Evolutionary conservation across 768 basidiomycete genomes (phyloP).

Genomic region (Chalciporus pseudorubinellus): DNA sequence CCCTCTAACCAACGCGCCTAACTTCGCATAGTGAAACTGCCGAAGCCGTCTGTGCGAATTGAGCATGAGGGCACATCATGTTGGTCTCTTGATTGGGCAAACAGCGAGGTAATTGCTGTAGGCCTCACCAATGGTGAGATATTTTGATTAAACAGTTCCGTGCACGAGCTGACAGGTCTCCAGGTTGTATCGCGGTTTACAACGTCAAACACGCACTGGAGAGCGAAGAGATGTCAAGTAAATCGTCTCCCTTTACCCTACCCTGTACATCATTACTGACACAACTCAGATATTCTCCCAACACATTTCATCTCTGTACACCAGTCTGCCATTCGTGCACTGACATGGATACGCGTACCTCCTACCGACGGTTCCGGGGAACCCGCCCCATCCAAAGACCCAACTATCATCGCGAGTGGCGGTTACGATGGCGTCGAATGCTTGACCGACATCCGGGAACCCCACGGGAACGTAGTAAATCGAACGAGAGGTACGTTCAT

Average conservation of each 20-base stretch:
- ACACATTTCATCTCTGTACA: conserved; percentile 73
- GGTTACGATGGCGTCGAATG: conserved; percentile 80
- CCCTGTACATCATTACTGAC: neutral
- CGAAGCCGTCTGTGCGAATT: conserved; percentile 67
- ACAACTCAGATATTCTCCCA: conserved; percentile 46
- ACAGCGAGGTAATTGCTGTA: conserved; percentile 76
- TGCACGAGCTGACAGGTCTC: neutral
- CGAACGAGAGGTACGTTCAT: conserved; percentile 62
- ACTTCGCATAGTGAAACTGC: conserved; percentile 46
- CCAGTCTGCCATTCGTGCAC: conserved; percentile 73
- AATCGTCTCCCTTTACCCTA: neutral
- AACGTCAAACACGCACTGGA: conserved; percentile 47
- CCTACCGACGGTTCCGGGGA: conserved; percentile 47
- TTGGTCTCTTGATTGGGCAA: conserved; percentile 87
- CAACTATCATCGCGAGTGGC: conserved; percentile 70
- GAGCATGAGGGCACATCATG: conserved; percentile 75
- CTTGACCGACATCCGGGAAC: conserved; percentile 75
- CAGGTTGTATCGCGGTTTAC: conserved; percentile 59
- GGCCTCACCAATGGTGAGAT: conserved; percentile 78
- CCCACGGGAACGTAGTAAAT: conserved; percentile 64
- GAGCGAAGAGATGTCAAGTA: conserved; percentile 32
- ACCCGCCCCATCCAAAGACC: conserved; percentile 50
- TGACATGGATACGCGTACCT: conserved; percentile 75
- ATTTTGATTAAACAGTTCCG: neutral
- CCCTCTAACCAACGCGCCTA: neutral